Base-by-base conservation (phyloP, 2,329 filamentous ascomycete species). In the Diaporthe sp. region DNA sequence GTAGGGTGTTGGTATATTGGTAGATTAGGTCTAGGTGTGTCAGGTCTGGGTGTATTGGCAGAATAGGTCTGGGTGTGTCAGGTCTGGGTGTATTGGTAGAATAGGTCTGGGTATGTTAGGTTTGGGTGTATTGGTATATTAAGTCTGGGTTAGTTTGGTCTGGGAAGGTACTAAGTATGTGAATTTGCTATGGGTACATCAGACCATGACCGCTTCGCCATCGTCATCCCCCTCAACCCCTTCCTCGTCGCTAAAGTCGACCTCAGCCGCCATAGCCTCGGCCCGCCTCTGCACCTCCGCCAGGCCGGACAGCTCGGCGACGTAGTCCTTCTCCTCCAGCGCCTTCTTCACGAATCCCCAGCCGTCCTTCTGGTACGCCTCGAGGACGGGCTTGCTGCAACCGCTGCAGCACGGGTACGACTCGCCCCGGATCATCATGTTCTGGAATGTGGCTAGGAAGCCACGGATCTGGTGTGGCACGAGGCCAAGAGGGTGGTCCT, bases 351-450 rank as follows among this genome's bases (percentile, higher is more conserved):
- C 90, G 81, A 97, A 97, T 0, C 86, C 89, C 94, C 94, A 97
- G 0, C 92, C 92, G 60, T 92, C 89, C 2, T 84, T 82, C 60
- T 90, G 87, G 81, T 96, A 97, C 1, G 91, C 90, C 0, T 88
- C 86, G 1, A 96, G 82, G 38, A 97, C 91, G 57, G 88, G 90
- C 45, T 89, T 89, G 77, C 93, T 95, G 80, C 95, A 97, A 2
- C 94, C 95, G 66, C 93, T 95, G 83, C 95, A 97, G 82, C 92
- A 92, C 73, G 95, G 92, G 82, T 96, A 97, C 0, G 93, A 93
- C 78, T 91, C 88, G 12, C 94, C 94, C 71, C 89, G 91, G 77
- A 97, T 92, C 50, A 93, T 87, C 75, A 96, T 87, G 77, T 93
- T 95, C 80, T 92, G 90, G 82, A 95, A 97, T 4, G 88, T 93